Base-by-base conservation (phyloP, 352 stramenopile species). In the Lagenidium sp. region DNA sequence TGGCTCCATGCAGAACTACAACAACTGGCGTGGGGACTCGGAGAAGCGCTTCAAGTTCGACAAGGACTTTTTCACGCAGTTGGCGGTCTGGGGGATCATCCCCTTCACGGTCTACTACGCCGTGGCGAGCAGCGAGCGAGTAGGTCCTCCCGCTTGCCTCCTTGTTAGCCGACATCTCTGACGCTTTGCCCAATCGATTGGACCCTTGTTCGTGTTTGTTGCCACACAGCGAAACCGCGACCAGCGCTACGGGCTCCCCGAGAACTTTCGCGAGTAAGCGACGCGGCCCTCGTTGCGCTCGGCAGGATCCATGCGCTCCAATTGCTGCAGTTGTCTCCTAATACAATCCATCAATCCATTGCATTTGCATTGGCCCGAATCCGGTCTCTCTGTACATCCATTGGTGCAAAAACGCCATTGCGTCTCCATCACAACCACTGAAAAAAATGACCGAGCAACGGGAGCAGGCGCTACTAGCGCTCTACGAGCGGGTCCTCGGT, bases 1-100 rank as follows among this genome's bases (percentile, higher is more conserved):
- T 35, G 15, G 30, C 21, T 26, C 21, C 24, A 8, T 48, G 29
- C 41, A 88, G 76, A 89, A 82, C 63, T 89, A 78, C 68, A 86
- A 85, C 66, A 89, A 89, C 60, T 89, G 76, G 76, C 73, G 76
- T 50, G 76, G 76, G 40, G 76, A 89, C 62, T 84, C 76, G 53
- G 76, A 89, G 57, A 82, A 83, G 59, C 76, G 76, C 42, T 89
- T 89, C 63, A 68, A 77, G 54, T 85, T 89, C 24, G 57, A 89
- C 55, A 41, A 43, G 32, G 10, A 70, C 13, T 86, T 89, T 63
- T 89, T 85, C 57, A 66, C 53, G 47, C 56, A 57, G 4, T 32
- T 82, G 1, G 41, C 53, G 4, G 63, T 55, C 23, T 86, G 70
- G 70, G 73, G 76, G 16, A 16, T 89, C 19, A 21, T 83, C 16